These are phyloP conservation scores for Obelidium mucronatum DNA, from an alignment of 192 early-diverging fungal genomes.

Conservation along the genomic window DNA sequence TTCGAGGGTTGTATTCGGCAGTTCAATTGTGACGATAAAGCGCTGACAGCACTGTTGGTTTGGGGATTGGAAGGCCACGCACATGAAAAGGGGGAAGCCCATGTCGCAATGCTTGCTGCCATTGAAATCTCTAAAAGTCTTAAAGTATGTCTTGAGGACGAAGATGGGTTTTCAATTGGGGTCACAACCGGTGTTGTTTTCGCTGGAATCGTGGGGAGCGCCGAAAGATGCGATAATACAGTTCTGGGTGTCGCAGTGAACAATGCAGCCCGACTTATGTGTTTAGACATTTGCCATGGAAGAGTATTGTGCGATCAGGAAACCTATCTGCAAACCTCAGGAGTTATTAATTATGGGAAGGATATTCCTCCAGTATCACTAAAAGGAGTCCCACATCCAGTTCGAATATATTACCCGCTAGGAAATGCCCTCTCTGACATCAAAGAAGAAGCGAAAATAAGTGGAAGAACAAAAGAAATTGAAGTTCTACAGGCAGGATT, in stretches of 20 bases:
- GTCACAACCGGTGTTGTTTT: constrained; percentile 28
- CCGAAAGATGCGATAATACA: constrained; percentile 31
- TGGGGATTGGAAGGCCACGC: constrained; percentile 35
- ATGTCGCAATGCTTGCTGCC: constrained; percentile 18
- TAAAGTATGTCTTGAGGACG: not conserved
- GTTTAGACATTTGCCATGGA: constrained; percentile 13
- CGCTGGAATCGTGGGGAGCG: constrained; percentile 24
- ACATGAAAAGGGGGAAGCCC: constrained; percentile 33
- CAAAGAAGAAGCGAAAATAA: not conserved
- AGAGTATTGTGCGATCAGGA: constrained; percentile 12
- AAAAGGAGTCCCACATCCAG: not conserved
- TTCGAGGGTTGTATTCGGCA: constrained; percentile 30
- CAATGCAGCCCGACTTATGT: constrained; percentile 46
- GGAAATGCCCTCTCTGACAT: not conserved
- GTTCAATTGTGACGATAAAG: constrained; percentile 40
- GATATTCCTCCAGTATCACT: constrained; percentile 14
- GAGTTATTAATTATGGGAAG: not conserved
- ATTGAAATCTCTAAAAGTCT: constrained; percentile 7
- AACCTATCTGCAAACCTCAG: constrained; percentile 14
- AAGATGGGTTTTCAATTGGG: constrained; percentile 23
- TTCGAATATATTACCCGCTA: constrained; percentile 5
- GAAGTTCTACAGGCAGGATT: not conserved
- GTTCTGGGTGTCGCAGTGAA: constrained; percentile 42
- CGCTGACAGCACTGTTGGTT: constrained; percentile 29
- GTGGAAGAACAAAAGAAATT: not conserved